Evolutionary conservation across 176 grass and related monocot genomes (phyloP).

Genomic region (Cenchrus americanus): DNA sequence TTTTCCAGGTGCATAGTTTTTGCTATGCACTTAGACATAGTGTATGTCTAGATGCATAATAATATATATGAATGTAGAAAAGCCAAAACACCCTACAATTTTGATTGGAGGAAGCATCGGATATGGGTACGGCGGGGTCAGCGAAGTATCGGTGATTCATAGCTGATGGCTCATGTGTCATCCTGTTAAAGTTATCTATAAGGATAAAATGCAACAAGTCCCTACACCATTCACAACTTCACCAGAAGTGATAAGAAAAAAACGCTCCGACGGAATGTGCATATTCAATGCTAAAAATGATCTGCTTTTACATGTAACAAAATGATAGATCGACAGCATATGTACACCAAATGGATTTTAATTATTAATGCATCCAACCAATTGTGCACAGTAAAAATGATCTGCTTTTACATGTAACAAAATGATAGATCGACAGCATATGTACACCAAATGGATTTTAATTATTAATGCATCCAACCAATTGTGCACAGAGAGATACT

Average conservation of each 20-base stretch:
- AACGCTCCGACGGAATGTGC: background rate
- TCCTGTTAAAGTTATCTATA: conserved; percentile 11
- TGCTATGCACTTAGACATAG: no score
- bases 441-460: background rate
- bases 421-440: background rate
- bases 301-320: conserved; percentile 2
- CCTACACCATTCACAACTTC: background rate
- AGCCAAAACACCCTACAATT: no score
- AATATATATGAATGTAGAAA: no score
- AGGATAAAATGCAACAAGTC: background rate
- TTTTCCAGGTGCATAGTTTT: no score
- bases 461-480: background rate
- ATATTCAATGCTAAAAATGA: conserved; percentile 1
- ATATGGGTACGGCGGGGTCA: no score
- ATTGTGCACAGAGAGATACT: background rate
- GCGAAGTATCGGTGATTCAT: no score
- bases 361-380: background rate
- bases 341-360: background rate
- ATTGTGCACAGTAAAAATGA: no score
- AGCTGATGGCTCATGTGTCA: conserved; percentile 2
- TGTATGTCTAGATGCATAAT: no score
- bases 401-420: conserved; percentile 2
- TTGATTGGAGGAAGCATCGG: no score
- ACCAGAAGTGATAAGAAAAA: background rate
- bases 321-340: background rate